Percentiles rank a stretch among this genome's conserved stretches.
Conservation (phyloP, 2,329 filamentous ascomycete species). For the Blumeria hordei region DNA sequence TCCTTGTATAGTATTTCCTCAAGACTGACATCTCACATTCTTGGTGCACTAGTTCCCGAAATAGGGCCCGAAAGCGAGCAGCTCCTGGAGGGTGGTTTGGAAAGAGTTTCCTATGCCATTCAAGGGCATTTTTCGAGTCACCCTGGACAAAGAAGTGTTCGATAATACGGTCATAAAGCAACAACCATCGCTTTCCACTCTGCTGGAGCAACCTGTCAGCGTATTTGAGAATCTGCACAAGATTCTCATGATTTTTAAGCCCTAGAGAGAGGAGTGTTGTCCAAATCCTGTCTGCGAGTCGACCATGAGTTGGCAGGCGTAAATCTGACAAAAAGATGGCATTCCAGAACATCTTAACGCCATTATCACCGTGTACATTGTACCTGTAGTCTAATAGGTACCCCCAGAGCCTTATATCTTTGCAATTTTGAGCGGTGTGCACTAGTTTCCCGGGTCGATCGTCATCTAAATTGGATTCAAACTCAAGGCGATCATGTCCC, state of each 20-base stretch:
- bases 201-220: conserved; percentile 18
- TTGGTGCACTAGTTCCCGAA: conserved; percentile 8
- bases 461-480: conserved; percentile 13
- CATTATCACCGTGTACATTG: conserved; percentile 18
- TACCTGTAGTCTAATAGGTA: conserved; percentile 18
- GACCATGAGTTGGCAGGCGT: conserved; percentile 17
- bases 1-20: conserved; percentile 18
- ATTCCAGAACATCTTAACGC: conserved; percentile 21
- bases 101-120: conserved; percentile 12
- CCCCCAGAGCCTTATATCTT: conserved; percentile 18
- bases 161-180: conserved; percentile 22
- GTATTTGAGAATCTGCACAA: conserved; percentile 18
- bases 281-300: conserved; percentile 21
- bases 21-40: conserved; percentile 16
- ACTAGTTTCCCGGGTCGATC: conserved; percentile 10
- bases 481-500: conserved; percentile 9
- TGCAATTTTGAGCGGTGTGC: conserved; percentile 11
- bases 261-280: conserved; percentile 19
- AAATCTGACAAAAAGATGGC: conserved; percentile 16
- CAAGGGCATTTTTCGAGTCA: conserved; percentile 5
- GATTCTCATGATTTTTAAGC: conserved; percentile 13
- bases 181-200: conserved; percentile 15
- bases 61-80: conserved; percentile 16
- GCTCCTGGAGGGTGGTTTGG: conserved; percentile 14
- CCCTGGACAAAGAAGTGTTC: conserved; percentile 15